These are phyloP conservation scores for Saraca asoca DNA, from an alignment of 331 rosid genomes.

Conservation along the genomic window DNA sequence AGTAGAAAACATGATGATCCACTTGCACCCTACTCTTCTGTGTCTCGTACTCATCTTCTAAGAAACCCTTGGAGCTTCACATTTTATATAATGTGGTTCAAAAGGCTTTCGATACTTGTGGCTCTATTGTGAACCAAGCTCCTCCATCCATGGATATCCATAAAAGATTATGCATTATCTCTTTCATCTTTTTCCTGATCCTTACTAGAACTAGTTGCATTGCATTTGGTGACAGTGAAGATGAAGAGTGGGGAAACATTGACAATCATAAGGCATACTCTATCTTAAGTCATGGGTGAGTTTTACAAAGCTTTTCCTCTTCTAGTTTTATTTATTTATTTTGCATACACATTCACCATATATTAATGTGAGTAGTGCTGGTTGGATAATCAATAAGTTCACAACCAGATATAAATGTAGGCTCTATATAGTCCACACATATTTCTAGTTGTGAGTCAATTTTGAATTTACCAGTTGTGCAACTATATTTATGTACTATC, in stretches of 20 bases:
- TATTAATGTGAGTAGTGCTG: no score
- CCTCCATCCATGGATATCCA: conserved; percentile 48
- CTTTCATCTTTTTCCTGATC: conserved; percentile 43
- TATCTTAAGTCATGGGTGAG: conserved; percentile 49
- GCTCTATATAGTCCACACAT: no score
- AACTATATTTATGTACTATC: no score
- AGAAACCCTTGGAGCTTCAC: conserved; percentile 28
- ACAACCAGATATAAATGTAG: no score
- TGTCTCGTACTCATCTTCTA: neutral
- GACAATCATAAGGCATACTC: conserved; percentile 41
- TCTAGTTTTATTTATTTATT: no score
- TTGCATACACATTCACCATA: no score
- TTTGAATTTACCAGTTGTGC: no score
- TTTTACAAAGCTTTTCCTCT: neutral
- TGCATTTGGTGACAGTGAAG: conserved; percentile 35
- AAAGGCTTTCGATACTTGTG: conserved; percentile 23
- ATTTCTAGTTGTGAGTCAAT: no score
- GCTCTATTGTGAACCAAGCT: conserved; percentile 22
- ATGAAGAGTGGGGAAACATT: conserved; percentile 35
- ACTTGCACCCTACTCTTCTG: conserved; percentile 41
- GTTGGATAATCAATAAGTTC: no score
- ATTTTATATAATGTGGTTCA: conserved; percentile 39
- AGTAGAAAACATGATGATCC: conserved; percentile 31
- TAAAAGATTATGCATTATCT: conserved; percentile 26
- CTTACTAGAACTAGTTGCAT: conserved; percentile 30